Evolutionary conservation across 345 rosid species (phyloP).

Genomic region (Noccaea bulbosa): DNA sequence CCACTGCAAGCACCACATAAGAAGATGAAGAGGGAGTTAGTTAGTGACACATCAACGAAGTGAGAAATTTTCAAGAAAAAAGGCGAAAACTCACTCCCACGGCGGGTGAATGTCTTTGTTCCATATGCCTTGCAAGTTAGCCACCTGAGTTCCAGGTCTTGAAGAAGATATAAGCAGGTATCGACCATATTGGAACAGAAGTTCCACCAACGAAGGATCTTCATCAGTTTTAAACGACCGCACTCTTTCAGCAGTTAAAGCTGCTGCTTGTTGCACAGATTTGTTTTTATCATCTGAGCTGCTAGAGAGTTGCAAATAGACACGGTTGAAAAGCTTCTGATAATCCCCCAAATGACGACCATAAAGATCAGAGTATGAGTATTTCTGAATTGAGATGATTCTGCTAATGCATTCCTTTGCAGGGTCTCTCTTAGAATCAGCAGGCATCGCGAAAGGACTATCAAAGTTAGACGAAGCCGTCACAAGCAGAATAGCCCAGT

Average conservation of each 20-base stretch:
- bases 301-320: constrained; percentile 63
- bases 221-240: constrained; percentile 70
- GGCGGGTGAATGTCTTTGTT: constrained; percentile 72
- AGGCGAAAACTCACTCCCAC: constrained; percentile 75
- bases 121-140: constrained; percentile 97
- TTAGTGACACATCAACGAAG: constrained; percentile 7
- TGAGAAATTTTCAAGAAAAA: neutral
- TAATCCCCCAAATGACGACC: constrained; percentile 72
- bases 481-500: constrained; percentile 71
- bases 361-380: constrained; percentile 69
- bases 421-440: constrained; percentile 70
- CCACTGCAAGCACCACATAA: constrained; percentile 51
- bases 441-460: constrained; percentile 75
- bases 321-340: constrained; percentile 78
- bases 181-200: constrained; percentile 82
- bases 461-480: constrained; percentile 79
- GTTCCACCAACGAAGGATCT: constrained; percentile 86
- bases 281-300: constrained; percentile 41
- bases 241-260: constrained; percentile 74
- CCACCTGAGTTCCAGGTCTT: constrained; percentile 88
- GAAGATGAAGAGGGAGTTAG: constrained; percentile 12
- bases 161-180: constrained; percentile 91
- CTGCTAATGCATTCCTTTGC: constrained; percentile 50
- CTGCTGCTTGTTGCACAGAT: constrained; percentile 20
- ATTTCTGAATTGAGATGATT: constrained; percentile 51